phyloP scores from a whole-genome alignment of 768 basidiomycete genomes.

The Rhodotorula kratochvilovae region DNA sequence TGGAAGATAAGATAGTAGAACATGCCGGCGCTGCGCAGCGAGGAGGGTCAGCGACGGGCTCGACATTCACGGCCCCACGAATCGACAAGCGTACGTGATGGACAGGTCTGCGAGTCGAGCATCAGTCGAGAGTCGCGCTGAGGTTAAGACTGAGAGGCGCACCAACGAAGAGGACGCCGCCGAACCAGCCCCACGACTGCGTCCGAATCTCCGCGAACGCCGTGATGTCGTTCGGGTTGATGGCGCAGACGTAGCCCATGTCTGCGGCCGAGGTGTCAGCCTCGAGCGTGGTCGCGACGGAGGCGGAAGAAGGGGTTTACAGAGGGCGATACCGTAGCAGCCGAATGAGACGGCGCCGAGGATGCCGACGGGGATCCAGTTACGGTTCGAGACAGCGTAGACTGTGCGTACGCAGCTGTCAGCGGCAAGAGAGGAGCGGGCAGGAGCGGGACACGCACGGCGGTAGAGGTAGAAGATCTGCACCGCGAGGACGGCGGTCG shows the following conservation, averaged over 20 bases:
- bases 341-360: not conserved
- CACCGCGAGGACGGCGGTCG: not conserved
- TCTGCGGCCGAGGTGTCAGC: not conserved
- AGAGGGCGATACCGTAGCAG: not conserved
- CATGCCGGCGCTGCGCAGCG: not conserved
- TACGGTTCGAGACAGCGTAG: not conserved
- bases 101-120: not conserved
- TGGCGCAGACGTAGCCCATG: not conserved
- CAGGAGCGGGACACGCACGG: not conserved
- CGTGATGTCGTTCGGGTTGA: not conserved
- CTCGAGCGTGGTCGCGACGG: not conserved
- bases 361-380: not conserved
- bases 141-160: not conserved
- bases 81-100: not conserved
- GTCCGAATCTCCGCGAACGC: not conserved
- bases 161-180: not conserved
- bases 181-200: not conserved
- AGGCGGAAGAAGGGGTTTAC: not conserved
- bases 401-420: not conserved
- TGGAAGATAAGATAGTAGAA: not conserved
- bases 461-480: slow-evolving; percentile 1
- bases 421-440: fast-evolving
- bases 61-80: too few species aligned
- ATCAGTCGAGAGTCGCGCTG: not conserved
- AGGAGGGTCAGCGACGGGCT: too few species aligned